Evolutionary conservation across 192 early-diverging fungal genomes (phyloP).

Genomic region (Pilaira anomala): DNA sequence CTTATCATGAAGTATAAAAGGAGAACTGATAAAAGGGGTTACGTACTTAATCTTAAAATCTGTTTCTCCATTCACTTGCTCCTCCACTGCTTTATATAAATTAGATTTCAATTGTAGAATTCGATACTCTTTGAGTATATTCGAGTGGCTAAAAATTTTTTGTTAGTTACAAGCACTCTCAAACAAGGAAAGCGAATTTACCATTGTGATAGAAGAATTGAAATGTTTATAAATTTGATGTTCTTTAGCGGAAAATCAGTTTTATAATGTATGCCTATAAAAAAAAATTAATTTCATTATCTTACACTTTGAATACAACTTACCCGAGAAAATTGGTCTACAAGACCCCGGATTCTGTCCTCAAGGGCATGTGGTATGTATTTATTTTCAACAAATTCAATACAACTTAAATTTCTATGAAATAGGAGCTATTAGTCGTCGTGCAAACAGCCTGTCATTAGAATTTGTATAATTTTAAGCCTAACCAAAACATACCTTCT

Average conservation of each 20-base stretch:
- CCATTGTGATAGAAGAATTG: too few species aligned
- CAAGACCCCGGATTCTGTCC: neutral
- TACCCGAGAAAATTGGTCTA: neutral
- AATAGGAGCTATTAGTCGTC: too few species aligned
- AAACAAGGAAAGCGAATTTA: neutral
- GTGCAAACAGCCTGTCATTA: too few species aligned
- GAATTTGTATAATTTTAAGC: too few species aligned
- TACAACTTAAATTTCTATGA: too few species aligned
- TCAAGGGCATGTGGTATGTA: too few species aligned
- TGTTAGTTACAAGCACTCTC: neutral
- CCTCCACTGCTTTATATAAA: neutral
- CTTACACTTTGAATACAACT: neutral
- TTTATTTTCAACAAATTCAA: too few species aligned
- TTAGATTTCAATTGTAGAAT: neutral
- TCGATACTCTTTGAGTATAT: too few species aligned
- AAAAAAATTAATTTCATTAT: neutral
- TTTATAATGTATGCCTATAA: neutral
- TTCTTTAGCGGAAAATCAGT: too few species aligned
- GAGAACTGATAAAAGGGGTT: neutral
- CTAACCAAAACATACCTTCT: too few species aligned
- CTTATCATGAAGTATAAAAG: neutral
- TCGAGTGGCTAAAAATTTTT: neutral
- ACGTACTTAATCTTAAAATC: neutral
- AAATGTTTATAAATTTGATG: too few species aligned
- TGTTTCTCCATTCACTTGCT: neutral